Evolutionary conservation across 139 green algal species (phyloP), one percentile per base, ranked within the genome.

Genomic region (Micractinium conductrix): DNA sequence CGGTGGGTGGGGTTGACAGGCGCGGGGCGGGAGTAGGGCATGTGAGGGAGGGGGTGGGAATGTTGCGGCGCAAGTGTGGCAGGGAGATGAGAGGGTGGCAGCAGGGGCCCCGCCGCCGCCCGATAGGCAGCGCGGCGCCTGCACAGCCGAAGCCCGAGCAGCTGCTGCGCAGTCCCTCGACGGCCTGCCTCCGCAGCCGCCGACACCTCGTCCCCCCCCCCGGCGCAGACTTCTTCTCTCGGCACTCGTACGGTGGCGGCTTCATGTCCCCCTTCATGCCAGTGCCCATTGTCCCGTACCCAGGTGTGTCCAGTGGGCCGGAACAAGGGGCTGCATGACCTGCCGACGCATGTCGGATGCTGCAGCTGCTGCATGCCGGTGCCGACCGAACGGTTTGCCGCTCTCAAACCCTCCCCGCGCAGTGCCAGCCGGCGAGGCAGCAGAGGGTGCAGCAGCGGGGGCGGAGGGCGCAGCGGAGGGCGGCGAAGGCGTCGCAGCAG

Each of bases 161-260:
- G 4, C 30, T 40, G 43, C 73, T 65, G 35, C 14, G 40, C 30
- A 7, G 30, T 14, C 17, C 14, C 21, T 30, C 33, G 9, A n/a
- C 2, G 9, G 30, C 33, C 33, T 19, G 2, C 7, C 50, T 26
- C 1, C 35, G 42, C 45, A 35, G 5, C 74, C 21, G 4, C 30
- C 33, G 12, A 58, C 48, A 22, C 33, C 30, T 24, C 45, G 33
- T 80, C 53, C 19, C 73, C 22, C 42, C 40, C 70, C 26, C 16
- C 22, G 43, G 30, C 42, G 71, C 76, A 81, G 79, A 92, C 80
- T 92, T 82, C 80, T 94, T 94, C 80, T 91, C 85, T 4, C 89
- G 91, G 58, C 93, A 95, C 86, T 92, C 85, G 1, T 89, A 90
- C 74, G 83, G 84, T 53, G 72, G 75, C 16, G 92, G 91, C 30